Evolutionary conservation across 192 early-diverging fungal genomes (phyloP).

Genomic region (Coemansia aciculifera): DNA sequence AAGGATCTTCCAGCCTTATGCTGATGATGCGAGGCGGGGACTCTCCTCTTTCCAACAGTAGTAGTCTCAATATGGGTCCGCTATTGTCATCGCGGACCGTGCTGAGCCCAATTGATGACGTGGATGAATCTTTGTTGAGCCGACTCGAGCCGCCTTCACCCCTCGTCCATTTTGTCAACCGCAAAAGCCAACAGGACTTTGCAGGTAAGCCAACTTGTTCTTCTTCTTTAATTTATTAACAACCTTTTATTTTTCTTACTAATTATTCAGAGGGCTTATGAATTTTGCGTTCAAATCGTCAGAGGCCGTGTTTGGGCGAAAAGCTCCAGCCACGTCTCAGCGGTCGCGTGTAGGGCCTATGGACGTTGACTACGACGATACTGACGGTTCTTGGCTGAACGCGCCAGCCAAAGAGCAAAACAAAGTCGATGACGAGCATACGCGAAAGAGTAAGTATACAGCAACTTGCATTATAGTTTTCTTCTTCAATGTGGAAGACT

Average conservation of each 20-base stretch:
- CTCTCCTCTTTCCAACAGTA: constrained; percentile 10
- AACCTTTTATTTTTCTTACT: not conserved
- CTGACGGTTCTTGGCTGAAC: constrained; percentile 45
- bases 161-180: not conserved
- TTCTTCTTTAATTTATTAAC: not conserved
- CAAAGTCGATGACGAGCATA: constrained; percentile 16
- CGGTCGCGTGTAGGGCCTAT: constrained; percentile 37
- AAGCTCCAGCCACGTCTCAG: not conserved
- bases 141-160: not conserved
- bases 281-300: constrained; percentile 38
- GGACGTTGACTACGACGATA: constrained; percentile 45
- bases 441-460: constrained; percentile 29
- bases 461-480: not conserved
- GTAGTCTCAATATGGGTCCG: constrained; percentile 33
- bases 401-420: constrained; percentile 9
- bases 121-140: constrained; percentile 23
- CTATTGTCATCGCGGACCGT: constrained; percentile 16
- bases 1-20: constrained; percentile 19
- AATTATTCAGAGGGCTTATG: constrained; percentile 15
- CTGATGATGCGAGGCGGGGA: constrained; percentile 9
- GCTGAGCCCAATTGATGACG: constrained; percentile 20
- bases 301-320: constrained; percentile 21
- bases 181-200: not conserved
- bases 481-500: not conserved
- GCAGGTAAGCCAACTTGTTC: not conserved